Base-by-base conservation (phyloP, 2,329 filamentous ascomycete species). In the Aspergillus thermomutatus region DNA sequence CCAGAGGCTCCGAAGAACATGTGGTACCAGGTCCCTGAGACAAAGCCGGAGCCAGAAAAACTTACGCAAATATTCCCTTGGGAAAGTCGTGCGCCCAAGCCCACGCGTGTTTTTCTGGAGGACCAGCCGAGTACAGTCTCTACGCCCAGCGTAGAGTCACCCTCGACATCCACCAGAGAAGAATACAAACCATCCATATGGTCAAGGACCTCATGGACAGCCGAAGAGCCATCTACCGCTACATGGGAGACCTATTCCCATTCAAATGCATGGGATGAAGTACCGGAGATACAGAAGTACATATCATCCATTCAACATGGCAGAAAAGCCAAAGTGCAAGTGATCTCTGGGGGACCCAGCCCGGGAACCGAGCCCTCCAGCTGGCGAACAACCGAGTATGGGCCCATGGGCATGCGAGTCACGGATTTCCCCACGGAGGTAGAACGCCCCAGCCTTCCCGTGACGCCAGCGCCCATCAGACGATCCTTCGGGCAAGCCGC, bases 181-280 rank as follows among this genome's bases (percentile, higher is more conserved):
- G 60, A 60, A 27, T 49, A 54, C n/a, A 59, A 56, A 23, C 57
- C 56, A 9, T 64, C 64, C 14, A 41, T 58, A 3, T 50, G 34
- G 26, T 57, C 59, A n/a, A 23, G 23, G 34, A 57, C 53, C 41
- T 57, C 54, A 7, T 62, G 56, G 60, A 55, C 55, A 27, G 57
- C 56, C 10, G 57, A 60, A 11, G 58, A 60, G 26, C 57, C 55
- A 46, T 69, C 80, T 40, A 77, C 83, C 50, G 81, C 87, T 66
- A 82, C 86, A 21, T 96, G 90, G 90, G 83, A 85, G 60, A 82
- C 82, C 49, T 96, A 89, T 71, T 80, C 85, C n/a, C 83, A 86
- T 49, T 84, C 81, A 51, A 99, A 97, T 73, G 92, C 91, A 17
- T 99, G 94, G 94, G 94, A 99, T 67, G 90, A 91, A 53, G 84